These are phyloP conservation scores for Hymenoscyphus scutula DNA, from an alignment of 2,329 filamentous ascomycete species.

Conservation along the genomic window DNA sequence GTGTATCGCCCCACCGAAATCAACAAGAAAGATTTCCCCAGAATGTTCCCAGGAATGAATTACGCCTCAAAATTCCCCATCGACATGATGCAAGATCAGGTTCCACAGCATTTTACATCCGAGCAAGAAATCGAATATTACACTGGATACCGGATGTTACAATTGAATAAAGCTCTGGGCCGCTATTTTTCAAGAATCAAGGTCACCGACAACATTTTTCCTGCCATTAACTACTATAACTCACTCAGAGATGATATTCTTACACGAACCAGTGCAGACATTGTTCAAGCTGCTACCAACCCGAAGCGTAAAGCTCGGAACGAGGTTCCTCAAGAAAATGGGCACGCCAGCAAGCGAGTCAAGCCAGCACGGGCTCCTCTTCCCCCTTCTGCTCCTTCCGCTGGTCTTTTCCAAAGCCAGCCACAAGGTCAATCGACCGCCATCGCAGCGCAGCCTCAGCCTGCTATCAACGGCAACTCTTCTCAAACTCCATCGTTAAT, in stretches of 20 bases:
- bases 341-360: conserved; percentile 28
- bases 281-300: conserved; percentile 10
- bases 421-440: neutral
- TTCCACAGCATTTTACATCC: conserved; percentile 28
- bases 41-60: conserved; percentile 16
- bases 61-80: conserved; percentile 24
- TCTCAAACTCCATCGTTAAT: neutral
- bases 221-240: conserved; percentile 18
- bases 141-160: conserved; percentile 31
- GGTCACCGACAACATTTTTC: conserved; percentile 13
- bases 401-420: neutral
- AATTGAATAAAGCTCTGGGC: conserved; percentile 32
- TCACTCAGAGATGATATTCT: conserved; percentile 22
- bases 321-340: conserved; percentile 24
- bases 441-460: neutral
- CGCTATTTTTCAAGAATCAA: conserved; percentile 22
- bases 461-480: neutral
- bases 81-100: conserved; percentile 20
- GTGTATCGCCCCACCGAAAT: conserved; percentile 3
- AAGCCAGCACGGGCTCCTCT: conserved; percentile 14
- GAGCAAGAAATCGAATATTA: conserved; percentile 27
- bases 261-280: conserved; percentile 3
- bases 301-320: conserved; percentile 25
- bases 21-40: conserved; percentile 7
- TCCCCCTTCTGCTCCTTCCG: neutral